These are phyloP conservation scores for Simmondsia chinensis DNA, from an alignment of 148 eudicot species.

Conservation along the genomic window DNA sequence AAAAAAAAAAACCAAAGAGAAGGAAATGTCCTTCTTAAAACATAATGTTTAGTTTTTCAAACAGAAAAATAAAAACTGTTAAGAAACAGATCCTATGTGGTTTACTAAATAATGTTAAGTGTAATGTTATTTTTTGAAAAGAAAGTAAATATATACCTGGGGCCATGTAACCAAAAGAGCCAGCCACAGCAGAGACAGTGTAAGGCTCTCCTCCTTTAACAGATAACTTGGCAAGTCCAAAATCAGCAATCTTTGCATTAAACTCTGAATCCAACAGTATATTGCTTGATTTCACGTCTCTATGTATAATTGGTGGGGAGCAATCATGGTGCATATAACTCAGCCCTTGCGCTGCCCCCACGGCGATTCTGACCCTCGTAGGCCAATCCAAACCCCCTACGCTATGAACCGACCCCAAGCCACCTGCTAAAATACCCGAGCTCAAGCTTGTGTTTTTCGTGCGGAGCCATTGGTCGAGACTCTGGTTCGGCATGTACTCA, in stretches of 20 bases:
- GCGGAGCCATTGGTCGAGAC: constrained; percentile 67
- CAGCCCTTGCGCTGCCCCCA: constrained; percentile 66
- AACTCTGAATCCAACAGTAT: constrained; percentile 58
- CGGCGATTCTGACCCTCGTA: constrained; percentile 41
- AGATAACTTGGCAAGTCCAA: constrained; percentile 49
- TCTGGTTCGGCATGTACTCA: constrained; percentile 65
- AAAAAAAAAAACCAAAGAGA: not conserved
- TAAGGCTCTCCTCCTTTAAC: constrained; percentile 39
- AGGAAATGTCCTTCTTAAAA: too few relatives aligned
- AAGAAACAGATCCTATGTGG: too few relatives aligned
- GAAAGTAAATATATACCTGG: constrained; percentile 31
- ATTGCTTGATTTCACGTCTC: constrained; percentile 69
- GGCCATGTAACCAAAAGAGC: constrained; percentile 69
- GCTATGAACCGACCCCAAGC: constrained; percentile 3
- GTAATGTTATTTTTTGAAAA: not conserved
- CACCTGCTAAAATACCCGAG: constrained; percentile 2
- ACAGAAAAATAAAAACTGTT: too few relatives aligned
- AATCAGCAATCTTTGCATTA: constrained; percentile 65
- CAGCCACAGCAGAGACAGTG: constrained; percentile 56
- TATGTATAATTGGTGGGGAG: constrained; percentile 51
- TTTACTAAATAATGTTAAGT: too few relatives aligned
- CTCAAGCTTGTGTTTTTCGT: constrained; percentile 10
- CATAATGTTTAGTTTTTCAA: too few relatives aligned
- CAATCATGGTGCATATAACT: constrained; percentile 75
- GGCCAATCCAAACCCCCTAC: constrained; percentile 49